Evolutionary conservation across 768 basidiomycete genomes (phyloP).

Genomic region (Termitomyces sp.): DNA sequence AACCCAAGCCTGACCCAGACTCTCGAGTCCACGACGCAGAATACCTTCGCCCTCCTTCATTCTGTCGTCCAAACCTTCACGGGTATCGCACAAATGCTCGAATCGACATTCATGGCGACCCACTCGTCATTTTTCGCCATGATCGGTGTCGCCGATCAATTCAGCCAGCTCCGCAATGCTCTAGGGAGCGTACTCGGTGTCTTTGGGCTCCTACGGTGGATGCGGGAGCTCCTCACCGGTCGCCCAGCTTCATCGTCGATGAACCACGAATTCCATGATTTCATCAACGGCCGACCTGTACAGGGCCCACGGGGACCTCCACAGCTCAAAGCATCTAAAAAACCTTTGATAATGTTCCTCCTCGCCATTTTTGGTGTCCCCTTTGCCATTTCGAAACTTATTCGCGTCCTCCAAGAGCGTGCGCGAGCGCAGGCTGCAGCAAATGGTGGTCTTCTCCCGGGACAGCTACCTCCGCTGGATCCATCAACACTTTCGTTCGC

Average conservation of each 20-base stretch:
- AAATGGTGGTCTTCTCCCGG: slow-evolving; percentile 30
- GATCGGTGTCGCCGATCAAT: slow-evolving; percentile 95
- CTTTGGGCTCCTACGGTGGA: slow-evolving; percentile 86
- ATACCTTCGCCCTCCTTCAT: slow-evolving; percentile 90
- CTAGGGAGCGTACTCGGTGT: slow-evolving; percentile 90
- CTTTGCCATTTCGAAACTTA: slow-evolving; percentile 87
- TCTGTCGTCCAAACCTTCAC: slow-evolving; percentile 94
- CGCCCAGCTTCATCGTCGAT: slow-evolving; percentile 24
- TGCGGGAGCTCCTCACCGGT: slow-evolving; percentile 58
- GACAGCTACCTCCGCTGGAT: slow-evolving; percentile 58
- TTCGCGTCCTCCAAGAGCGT: slow-evolving; percentile 68
- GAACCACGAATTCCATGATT: slow-evolving; percentile 70
- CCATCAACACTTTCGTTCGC: slow-evolving; percentile 82
- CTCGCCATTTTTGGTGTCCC: slow-evolving; percentile 91
- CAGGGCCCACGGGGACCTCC: slow-evolving; percentile 38
- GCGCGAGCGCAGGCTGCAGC: slow-evolving; percentile 42
- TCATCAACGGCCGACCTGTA: slow-evolving; percentile 60
- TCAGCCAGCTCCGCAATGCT: slow-evolving; percentile 86
- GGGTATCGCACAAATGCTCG: slow-evolving; percentile 95
- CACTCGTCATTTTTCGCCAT: slow-evolving; percentile 95
- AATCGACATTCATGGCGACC: slow-evolving; percentile 95
- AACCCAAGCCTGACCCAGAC: slow-evolving; percentile 76
- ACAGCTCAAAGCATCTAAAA: slow-evolving; percentile 68
- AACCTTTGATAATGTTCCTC: slow-evolving; percentile 90
- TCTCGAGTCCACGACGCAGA: slow-evolving; percentile 84